Evolutionary conservation across 2,329 filamentous ascomycete species (phyloP).

Genomic region (Alternaria gaisen): DNA sequence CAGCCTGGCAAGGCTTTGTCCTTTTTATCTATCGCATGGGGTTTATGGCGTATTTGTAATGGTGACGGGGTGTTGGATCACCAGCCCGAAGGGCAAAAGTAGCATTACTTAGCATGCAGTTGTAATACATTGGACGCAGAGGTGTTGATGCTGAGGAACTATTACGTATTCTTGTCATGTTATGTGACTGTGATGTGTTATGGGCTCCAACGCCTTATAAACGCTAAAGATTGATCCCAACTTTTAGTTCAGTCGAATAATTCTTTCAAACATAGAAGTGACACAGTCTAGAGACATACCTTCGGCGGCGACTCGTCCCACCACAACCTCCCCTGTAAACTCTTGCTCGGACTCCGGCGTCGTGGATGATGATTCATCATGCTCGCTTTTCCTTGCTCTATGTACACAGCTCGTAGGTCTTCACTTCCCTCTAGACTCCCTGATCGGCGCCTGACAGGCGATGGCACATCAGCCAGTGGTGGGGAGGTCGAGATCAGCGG

Average conservation of each 20-base stretch:
- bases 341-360: conserved; percentile 1
- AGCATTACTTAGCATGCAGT: conserved; percentile 2
- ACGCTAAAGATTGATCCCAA: too few relatives aligned
- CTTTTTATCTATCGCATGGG: conserved; percentile 5
- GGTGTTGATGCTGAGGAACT: neutral
- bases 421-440: neutral
- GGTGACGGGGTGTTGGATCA: neutral
- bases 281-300: neutral
- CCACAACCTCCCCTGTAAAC: neutral
- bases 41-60: conserved; percentile 1
- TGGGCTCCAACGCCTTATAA: neutral
- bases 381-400: conserved; percentile 6
- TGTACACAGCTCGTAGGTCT: neutral
- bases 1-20: conserved; percentile 8
- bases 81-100: neutral
- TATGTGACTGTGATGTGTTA: neutral
- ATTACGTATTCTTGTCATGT: neutral
- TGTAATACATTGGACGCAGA: conserved; percentile 6
- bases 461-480: neutral
- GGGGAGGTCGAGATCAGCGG: neutral
- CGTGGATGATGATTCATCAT: neutral
- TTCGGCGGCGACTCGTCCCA: neutral
- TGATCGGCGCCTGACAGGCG: neutral
- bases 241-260: too few relatives aligned
- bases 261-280: too few relatives aligned